Evolutionary conservation across 495 filamentous ascomycete species (phyloP), one percentile per base, ranked within the genome.

Genomic region (Symbiotaphrina buchneri): DNA sequence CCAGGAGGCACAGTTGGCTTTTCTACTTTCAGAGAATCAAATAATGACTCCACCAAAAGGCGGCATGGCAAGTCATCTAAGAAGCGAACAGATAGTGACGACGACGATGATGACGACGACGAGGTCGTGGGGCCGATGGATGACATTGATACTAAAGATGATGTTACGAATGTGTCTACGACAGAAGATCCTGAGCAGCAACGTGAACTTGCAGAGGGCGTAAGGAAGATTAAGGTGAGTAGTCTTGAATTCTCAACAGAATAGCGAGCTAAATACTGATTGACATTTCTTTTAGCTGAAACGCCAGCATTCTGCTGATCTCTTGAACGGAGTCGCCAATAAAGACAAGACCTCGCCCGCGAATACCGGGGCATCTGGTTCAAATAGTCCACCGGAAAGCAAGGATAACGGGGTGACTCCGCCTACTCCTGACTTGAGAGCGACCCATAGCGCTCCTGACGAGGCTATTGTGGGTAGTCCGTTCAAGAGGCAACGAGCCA

Each of bases 151-250:
- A 36, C 39, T 37, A 73, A 76, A 24, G 78, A 83, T 27, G 61
- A 63, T 28, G 78, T 91, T 36, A 59, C 62, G 29, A 78, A 79
- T 51, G 73, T 75, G 20, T 51, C 74, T 25, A 75, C 67, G 27
- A 60, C 68, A 1, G 85, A 95, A 38, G 90, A 99, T 49, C 74
- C 79, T 18, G 65, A 66, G 45, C 66, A 72, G 36, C 68, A 81
- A 36, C 81, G 78, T 10, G 82, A 95, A 45, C 59, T 99, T 24
- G 77, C 79, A 19, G 84, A 93, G 39, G 82, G 83, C 18, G 73
- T 99, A 16, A 65, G 80, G 30, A 74, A 87, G 47, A 93, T 99
- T 42, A 82, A 79, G 55, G 85, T 90, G 65, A 45, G 76, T 55
- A 35, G 5, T 35, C 4, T 10, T 10, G 4, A 10, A 31, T 15